These are phyloP conservation scores for Collariella sp. DNA, from an alignment of 495 filamentous ascomycete genomes.

Conservation along the genomic window DNA sequence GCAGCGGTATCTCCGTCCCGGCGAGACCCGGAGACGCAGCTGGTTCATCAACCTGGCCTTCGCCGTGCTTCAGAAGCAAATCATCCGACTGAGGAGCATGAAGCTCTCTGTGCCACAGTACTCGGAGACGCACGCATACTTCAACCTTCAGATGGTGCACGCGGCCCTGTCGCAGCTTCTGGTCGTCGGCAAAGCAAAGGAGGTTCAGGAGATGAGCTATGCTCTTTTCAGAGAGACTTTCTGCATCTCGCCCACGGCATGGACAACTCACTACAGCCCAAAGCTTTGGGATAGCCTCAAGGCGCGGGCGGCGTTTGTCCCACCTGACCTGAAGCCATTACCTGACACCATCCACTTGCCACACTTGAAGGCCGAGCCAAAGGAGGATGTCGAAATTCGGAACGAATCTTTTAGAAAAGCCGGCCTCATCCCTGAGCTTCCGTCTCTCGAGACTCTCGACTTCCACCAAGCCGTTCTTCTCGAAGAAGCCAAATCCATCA, in stretches of 20 bases:
- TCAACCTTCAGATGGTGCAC: constrained; percentile 18
- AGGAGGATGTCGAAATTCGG: background rate
- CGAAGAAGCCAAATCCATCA: constrained; percentile 12
- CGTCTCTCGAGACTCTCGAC: constrained; percentile 13
- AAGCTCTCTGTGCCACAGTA: constrained; percentile 1
- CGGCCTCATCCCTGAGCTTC: constrained; percentile 19
- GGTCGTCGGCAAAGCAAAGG: background rate
- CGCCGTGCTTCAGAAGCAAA: constrained; percentile 5
- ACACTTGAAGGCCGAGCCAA: background rate
- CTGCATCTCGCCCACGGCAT: constrained; percentile 5
- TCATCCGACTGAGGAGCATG: constrained; percentile 5
- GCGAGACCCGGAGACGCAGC: constrained; percentile 12
- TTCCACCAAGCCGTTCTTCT: constrained; percentile 18
- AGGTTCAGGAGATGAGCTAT: constrained; percentile 11
- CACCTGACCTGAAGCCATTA: constrained; percentile 17
- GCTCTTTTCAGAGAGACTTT: constrained; percentile 7
- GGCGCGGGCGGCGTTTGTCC: constrained; percentile 12
- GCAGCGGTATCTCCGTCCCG: constrained; percentile 12
- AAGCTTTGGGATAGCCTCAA: constrained; percentile 14
- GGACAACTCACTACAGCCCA: constrained; percentile 13
- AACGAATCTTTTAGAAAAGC: background rate
- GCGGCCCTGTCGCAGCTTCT: constrained; percentile 9
- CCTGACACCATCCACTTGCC: constrained; percentile 1
- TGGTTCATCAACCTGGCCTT: constrained; percentile 21
- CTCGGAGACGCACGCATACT: constrained; percentile 17